Percentiles rank a stretch among this genome's conserved stretches.
Conservation (phyloP, 768 basidiomycete genomes). For the Mycena rebaudengoi region DNA sequence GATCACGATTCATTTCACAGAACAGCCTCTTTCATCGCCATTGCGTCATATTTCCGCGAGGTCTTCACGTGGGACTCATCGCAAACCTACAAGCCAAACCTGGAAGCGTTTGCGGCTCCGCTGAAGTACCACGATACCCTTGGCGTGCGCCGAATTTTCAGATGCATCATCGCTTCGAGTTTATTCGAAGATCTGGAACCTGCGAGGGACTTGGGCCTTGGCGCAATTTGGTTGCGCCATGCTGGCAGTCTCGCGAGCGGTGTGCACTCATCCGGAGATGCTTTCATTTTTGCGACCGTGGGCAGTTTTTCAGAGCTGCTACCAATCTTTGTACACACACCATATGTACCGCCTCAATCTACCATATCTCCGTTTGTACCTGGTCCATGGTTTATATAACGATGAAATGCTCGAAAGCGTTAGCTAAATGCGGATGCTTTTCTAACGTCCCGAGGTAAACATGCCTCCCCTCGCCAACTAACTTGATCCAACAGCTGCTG, state of each 20-base stretch:
- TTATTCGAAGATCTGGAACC: constrained; percentile 1
- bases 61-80: constrained; percentile 8
- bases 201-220: neutral
- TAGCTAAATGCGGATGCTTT: too few relatives aligned
- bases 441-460: too few relatives aligned
- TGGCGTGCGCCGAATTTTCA: neutral
- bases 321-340: too few relatives aligned
- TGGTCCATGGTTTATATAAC: too few relatives aligned
- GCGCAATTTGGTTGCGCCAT: neutral
- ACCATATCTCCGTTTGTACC: too few relatives aligned
- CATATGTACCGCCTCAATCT: too few relatives aligned
- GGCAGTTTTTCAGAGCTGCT: too few relatives aligned
- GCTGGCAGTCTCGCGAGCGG: neutral
- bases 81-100: neutral
- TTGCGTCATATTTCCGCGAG: neutral
- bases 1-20: neutral
- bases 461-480: too few relatives aligned
- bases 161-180: neutral
- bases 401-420: too few relatives aligned
- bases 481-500: too few relatives aligned
- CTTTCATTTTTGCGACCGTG: too few relatives aligned
- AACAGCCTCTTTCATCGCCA: neutral
- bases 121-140: neutral
- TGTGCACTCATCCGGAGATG: neutral
- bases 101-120: neutral